phyloP scores from a whole-genome alignment of 2,329 filamentous ascomycete species.

The Emergomyces pasteurianus region DNA sequence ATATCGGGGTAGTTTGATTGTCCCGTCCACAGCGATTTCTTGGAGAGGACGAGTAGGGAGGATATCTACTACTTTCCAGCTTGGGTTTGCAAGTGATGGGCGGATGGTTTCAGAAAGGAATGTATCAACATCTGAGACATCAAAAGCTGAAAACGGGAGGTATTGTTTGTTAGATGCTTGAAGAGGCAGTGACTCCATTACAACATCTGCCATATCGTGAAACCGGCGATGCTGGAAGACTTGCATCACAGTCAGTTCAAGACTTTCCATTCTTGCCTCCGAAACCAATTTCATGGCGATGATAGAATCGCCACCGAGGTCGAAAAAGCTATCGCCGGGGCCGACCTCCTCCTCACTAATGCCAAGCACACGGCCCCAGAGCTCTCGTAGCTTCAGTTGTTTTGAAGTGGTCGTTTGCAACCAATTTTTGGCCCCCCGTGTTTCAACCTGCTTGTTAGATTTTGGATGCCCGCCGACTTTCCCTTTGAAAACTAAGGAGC shows the following conservation, averaged over 20 bases:
- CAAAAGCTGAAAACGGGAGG: slow-evolving; percentile 39
- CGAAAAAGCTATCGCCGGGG: slow-evolving; percentile 44
- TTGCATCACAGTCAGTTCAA: slow-evolving; percentile 43
- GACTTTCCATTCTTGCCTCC: slow-evolving; percentile 37
- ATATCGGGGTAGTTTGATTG: slow-evolving; percentile 44
- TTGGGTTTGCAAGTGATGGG: slow-evolving; percentile 33
- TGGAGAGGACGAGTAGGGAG: slow-evolving; percentile 45
- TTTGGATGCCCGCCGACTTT: slow-evolving; percentile 51
- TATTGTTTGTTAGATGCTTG: slow-evolving; percentile 13
- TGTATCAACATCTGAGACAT: slow-evolving; percentile 20
- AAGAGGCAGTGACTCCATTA: neutral
- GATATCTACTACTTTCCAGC: slow-evolving; percentile 40
- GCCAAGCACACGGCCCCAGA: slow-evolving; percentile 40
- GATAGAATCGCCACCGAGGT: slow-evolving; percentile 46
- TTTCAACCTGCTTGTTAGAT: slow-evolving; percentile 39
- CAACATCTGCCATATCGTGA: slow-evolving; percentile 35
- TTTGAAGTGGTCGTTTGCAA: slow-evolving; percentile 1
- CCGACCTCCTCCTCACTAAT: slow-evolving; percentile 36
- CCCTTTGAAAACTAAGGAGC: slow-evolving; percentile 26
- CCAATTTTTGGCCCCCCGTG: neutral
- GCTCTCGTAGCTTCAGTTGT: slow-evolving; percentile 27
- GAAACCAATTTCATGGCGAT: slow-evolving; percentile 49
- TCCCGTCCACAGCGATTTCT: slow-evolving; percentile 46
- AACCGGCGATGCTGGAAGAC: slow-evolving; percentile 33
- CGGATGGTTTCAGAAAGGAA: slow-evolving; percentile 35